These are phyloP conservation scores for Boletus mariae DNA, from an alignment of 1,284 basidiomycete genomes.

Conservation along the genomic window DNA sequence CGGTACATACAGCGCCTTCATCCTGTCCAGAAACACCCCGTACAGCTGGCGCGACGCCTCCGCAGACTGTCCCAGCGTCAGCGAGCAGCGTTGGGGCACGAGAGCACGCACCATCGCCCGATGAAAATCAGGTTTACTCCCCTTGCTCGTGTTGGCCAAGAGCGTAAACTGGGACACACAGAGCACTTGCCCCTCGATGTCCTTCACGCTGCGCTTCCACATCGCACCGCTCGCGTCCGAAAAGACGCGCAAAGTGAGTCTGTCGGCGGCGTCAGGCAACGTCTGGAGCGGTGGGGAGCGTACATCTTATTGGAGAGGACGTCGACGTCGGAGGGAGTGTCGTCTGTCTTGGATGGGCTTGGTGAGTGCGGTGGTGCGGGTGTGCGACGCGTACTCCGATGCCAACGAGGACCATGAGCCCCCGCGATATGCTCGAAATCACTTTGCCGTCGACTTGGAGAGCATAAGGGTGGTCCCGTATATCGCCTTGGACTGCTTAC, in stretches of 20 bases:
- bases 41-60: constrained; percentile 72
- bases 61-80: constrained; percentile 44
- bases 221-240: constrained; percentile 55
- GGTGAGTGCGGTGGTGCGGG: neutral
- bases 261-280: constrained; percentile 28
- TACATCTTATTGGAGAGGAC: constrained; percentile 79
- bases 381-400: constrained; percentile 63
- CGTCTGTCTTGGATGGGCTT: constrained; percentile 50
- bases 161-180: constrained; percentile 93
- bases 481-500: constrained; percentile 35
- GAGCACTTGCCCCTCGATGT: constrained; percentile 81
- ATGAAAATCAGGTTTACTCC: constrained; percentile 88
- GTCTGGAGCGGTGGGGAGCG: neutral
- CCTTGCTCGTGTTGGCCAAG: constrained; percentile 82
- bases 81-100: neutral
- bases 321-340: constrained; percentile 68
- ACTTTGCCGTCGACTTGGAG: constrained; percentile 61
- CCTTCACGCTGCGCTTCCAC: constrained; percentile 84
- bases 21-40: constrained; percentile 62
- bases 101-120: constrained; percentile 67
- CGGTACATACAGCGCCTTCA: constrained; percentile 61
- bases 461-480: neutral
- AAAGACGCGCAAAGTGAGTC: constrained; percentile 72
- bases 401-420: constrained; percentile 85
- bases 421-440: constrained; percentile 77